Evolutionary conservation across 2,329 filamentous ascomycete genomes (phyloP).

Genomic region (Botrytis byssoidea): DNA sequence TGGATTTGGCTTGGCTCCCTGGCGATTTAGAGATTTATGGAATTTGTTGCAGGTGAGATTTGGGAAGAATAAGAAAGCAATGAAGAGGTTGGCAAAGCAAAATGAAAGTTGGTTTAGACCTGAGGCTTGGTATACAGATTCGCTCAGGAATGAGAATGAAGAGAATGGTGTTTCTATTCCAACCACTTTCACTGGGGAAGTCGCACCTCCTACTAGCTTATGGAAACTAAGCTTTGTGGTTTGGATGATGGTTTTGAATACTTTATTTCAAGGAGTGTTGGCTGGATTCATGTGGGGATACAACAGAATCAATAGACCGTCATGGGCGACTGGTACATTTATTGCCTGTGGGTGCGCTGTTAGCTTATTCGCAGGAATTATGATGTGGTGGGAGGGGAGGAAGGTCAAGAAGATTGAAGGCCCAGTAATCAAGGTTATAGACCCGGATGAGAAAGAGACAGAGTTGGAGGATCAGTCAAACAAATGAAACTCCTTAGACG

Average conservation of each 20-base stretch:
- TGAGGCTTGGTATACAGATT: constrained; percentile 58
- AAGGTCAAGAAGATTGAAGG: constrained; percentile 28
- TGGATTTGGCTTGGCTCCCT: constrained; percentile 60
- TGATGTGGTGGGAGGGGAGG: constrained; percentile 29
- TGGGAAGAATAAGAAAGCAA: constrained; percentile 48
- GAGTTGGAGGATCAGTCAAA: neutral
- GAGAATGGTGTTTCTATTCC: constrained; percentile 50
- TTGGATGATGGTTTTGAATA: constrained; percentile 36
- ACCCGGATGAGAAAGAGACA: neutral
- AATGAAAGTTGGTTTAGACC: constrained; percentile 74
- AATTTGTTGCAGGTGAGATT: constrained; percentile 65
- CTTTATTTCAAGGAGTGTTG: constrained; percentile 39
- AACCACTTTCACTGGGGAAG: constrained; percentile 64
- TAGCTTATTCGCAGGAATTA: constrained; percentile 23
- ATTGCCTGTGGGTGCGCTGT: constrained; percentile 27
- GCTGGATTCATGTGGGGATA: constrained; percentile 28
- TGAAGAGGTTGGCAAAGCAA: constrained; percentile 68
- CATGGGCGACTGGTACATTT: constrained; percentile 26
- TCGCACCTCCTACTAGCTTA: constrained; percentile 61
- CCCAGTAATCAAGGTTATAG: constrained; percentile 23
- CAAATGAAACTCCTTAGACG: neutral
- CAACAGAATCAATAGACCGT: constrained; percentile 24
- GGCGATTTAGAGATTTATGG: constrained; percentile 74
- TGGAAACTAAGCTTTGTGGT: constrained; percentile 71
- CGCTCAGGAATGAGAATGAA: constrained; percentile 46